These are phyloP conservation scores for Nicotiana tomentosiformis DNA, from an alignment of 257 asterid genomes.

Conservation along the genomic window DNA sequence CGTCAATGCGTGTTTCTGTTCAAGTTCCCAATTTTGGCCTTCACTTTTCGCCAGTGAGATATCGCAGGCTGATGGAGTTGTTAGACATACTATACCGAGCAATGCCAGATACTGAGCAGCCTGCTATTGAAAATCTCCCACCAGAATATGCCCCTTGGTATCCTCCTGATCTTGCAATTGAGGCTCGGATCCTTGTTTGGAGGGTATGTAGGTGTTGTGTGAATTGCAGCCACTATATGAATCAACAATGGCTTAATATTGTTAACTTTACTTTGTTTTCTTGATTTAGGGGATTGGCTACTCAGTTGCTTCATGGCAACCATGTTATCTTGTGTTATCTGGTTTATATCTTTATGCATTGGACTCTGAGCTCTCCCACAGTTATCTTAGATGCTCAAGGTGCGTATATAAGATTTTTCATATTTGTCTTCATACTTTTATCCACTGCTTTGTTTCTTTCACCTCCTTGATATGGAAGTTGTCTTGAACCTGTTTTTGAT, in stretches of 20 bases:
- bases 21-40: slow-evolving; percentile 91
- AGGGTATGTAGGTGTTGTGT: slow-evolving; percentile 44
- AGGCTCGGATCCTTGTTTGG: slow-evolving; percentile 91
- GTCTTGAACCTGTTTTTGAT: slow-evolving; percentile 5
- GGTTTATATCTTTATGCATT: slow-evolving; percentile 80
- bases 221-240: not conserved
- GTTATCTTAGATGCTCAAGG: slow-evolving; percentile 93
- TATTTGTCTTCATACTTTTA: not conserved
- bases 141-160: slow-evolving; percentile 70
- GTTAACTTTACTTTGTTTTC: slow-evolving; percentile 9
- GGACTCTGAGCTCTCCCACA: slow-evolving; percentile 82
- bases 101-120: slow-evolving; percentile 54
- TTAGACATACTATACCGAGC: slow-evolving; percentile 52
- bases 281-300: slow-evolving; percentile 92
- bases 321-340: slow-evolving; percentile 79
- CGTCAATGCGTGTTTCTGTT: slow-evolving; percentile 78
- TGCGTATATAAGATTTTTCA: slow-evolving; percentile 15
- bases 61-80: slow-evolving; percentile 65
- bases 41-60: slow-evolving; percentile 94
- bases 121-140: slow-evolving; percentile 38
- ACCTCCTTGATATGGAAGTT: slow-evolving; percentile 1
- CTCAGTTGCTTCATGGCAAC: slow-evolving; percentile 96
- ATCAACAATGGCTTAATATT: not conserved
- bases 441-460: not conserved
- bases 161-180: slow-evolving; percentile 80